A percentile compares a stretch with the other conserved stretches of the same genome.
phyloP scores from a whole-genome alignment of 257 asterid genomes.

The Mitragyna speciosa region DNA sequence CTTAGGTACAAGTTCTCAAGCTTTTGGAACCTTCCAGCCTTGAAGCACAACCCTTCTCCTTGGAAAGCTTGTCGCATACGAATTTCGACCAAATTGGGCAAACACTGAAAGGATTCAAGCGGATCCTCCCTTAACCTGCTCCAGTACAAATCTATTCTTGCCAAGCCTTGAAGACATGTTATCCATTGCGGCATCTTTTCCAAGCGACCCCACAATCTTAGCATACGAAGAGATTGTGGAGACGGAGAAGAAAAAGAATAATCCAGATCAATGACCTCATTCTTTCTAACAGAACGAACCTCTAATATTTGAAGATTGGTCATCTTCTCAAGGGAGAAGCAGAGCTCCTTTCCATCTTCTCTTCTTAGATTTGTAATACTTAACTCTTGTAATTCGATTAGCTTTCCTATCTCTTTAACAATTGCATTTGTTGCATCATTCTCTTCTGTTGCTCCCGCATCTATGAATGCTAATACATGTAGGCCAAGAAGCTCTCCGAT shows the following conservation, averaged over 20 bases:
- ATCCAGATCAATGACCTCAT: constrained; percentile 22
- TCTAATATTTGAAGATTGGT: constrained; percentile 5
- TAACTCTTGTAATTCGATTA: constrained; percentile 17
- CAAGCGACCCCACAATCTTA: constrained; percentile 7
- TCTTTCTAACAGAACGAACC: neutral
- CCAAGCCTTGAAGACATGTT: constrained; percentile 17
- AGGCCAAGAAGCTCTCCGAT: constrained; percentile 19
- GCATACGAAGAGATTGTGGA: constrained; percentile 14
- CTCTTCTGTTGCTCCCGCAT: neutral
- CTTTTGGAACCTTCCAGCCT: constrained; percentile 12
- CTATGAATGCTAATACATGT: neutral
- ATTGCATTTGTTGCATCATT: neutral
- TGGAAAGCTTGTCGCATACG: no score
- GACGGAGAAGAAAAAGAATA: constrained; percentile 9
- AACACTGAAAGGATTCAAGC: no score
- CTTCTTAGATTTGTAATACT: constrained; percentile 20
- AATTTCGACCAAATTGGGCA: no score
- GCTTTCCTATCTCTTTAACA: constrained; percentile 14
- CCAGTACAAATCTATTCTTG: neutral
- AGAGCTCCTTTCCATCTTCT: constrained; percentile 20
- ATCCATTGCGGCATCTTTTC: constrained; percentile 30
- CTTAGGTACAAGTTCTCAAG: neutral
- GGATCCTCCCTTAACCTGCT: neutral
- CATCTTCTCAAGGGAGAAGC: constrained; percentile 26
- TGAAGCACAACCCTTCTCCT: constrained; percentile 33